Base-by-base conservation (phyloP, 2,329 filamentous ascomycete genomes). In the Plectosphaerella plurivora region DNA sequence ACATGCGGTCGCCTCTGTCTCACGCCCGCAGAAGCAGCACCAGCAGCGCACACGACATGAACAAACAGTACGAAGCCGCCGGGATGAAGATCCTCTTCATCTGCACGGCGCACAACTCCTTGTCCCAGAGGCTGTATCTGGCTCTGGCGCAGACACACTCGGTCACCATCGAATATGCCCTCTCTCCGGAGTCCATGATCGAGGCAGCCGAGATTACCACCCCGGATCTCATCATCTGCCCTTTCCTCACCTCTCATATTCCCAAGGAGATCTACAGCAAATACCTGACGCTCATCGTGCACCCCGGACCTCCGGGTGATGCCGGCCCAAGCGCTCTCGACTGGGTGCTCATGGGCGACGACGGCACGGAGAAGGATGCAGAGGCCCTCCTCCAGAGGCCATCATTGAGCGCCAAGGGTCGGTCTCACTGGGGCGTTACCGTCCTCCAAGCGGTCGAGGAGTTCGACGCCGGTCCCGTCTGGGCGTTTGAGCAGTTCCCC, bases 101-200 rank as follows among this genome's bases (percentile, higher is more conserved):
- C n/a, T 73, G 71, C 56, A 73, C 71, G 5, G 71, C 71, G n/a
- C 69, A 73, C 61, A 73, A 73, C 52, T 73, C 71, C 10, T 61
- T 73, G 6, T 73, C 71, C 6, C 71, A 73, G 55, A 63, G 67
- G 20, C 61, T 72, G 9, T 69, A 65, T 51, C 61, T 73, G 18
- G 64, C 62, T 5, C 57, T 73, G 16, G 66, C 65, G 2, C 56
- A 62, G 36, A 60, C 61, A 9, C 70, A 73, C 52, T 61, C 67
- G 22, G 62, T 73, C 53, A 68, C 68, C 4, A 63, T 73, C 52
- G 71, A 73, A 53, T 73, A 69, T 62, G 70, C 65, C 25, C 55
- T 67, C 35, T 65, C 65, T 2, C 57, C 62, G 14, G 53, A 59
- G 16, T 55, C 61, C 11, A 71, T 74, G 65, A 64, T 71, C 39